phyloP scores from a whole-genome alignment of 2,329 filamentous ascomycete genomes.

The Claviceps sorghi region DNA sequence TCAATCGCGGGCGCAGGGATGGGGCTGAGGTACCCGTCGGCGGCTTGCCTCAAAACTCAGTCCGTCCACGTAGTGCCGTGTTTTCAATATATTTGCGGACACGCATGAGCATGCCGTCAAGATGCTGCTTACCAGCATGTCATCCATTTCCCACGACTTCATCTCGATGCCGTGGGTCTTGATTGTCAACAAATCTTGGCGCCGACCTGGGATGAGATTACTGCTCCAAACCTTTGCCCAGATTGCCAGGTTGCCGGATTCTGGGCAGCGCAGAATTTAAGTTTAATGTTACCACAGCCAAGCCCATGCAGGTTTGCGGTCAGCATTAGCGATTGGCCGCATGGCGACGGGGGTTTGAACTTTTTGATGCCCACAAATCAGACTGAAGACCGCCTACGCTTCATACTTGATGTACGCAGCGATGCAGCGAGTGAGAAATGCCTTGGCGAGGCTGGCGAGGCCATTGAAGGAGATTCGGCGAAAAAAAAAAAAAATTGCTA shows the following conservation, averaged over 20 bases:
- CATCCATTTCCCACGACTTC: not conserved
- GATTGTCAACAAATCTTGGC: not conserved
- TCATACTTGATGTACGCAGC: not conserved
- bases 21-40: not conserved
- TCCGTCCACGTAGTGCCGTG: not conserved
- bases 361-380: not conserved
- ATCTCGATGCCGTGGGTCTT: not conserved
- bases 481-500: too few species aligned
- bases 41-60: not conserved
- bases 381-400: not conserved
- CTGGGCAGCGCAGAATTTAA: not conserved
- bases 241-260: not conserved
- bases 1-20: not conserved
- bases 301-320: not conserved
- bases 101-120: not conserved
- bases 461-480: not conserved
- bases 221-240: not conserved
- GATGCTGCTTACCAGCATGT: not conserved
- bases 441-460: not conserved
- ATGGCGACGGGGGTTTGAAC: not conserved
- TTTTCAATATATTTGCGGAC: not conserved
- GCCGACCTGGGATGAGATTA: not conserved
- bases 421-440: not conserved
- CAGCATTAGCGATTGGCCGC: not conserved
- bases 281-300: not conserved